Conservation (phyloP, 768 basidiomycete genomes). For the Mycena leptocephala region DNA sequence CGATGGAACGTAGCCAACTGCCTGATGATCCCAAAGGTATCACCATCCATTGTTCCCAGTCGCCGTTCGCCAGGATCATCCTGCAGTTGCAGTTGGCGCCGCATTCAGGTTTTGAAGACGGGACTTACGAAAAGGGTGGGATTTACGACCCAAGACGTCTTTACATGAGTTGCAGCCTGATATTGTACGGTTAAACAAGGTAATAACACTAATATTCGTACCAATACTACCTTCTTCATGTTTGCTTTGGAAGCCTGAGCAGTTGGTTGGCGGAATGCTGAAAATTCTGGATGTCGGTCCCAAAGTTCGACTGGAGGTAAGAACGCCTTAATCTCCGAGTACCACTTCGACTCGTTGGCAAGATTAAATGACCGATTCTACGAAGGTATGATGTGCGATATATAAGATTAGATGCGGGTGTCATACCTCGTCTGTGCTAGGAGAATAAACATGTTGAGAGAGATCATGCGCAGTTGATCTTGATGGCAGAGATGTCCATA, state of each 20-base stretch:
- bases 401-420: background rate
- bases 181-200: background rate
- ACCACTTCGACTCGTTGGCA: background rate
- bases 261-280: background rate
- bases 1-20: background rate
- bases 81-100: background rate
- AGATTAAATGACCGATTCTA: background rate
- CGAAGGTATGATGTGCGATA: background rate
- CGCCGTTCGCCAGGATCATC: background rate
- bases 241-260: background rate
- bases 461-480: background rate
- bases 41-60: background rate
- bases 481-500: background rate
- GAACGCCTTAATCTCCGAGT: background rate
- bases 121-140: background rate
- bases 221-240: background rate
- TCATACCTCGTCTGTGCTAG: background rate
- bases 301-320: background rate
- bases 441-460: background rate
- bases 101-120: background rate
- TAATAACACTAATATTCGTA: background rate
- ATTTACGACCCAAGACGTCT: background rate
- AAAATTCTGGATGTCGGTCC: background rate
- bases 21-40: background rate
- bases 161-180: background rate